Evolutionary conservation across 2,329 filamentous ascomycete species (phyloP).

Genomic region (Onygenales sp.): DNA sequence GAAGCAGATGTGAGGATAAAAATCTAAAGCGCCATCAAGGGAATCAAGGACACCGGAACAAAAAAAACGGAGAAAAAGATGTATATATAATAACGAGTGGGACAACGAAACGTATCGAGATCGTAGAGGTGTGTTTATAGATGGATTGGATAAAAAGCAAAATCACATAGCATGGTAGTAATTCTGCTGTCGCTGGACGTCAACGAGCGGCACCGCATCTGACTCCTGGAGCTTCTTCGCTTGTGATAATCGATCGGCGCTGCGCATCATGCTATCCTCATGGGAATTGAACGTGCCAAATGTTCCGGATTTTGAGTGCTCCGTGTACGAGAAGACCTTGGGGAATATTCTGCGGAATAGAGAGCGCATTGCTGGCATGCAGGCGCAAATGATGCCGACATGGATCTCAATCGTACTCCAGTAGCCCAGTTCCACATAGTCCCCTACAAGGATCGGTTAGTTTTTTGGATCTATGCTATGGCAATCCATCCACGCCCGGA

Average conservation of each 20-base stretch:
- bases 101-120: no score
- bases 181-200: neutral
- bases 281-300: neutral
- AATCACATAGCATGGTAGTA: neutral
- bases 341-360: constrained; percentile 13
- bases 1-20: no score
- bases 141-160: neutral
- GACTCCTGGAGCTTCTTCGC: neutral
- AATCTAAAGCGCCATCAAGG: no score
- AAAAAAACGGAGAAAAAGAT: no score
- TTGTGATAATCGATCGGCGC: neutral
- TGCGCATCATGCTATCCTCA: neutral
- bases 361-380: constrained; percentile 21
- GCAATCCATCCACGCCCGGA: neutral
- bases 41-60: no score
- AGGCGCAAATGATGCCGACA: constrained; percentile 28
- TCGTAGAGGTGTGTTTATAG: neutral
- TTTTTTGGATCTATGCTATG: neutral
- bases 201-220: constrained; percentile 1
- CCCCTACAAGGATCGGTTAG: neutral
- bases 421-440: constrained; percentile 8
- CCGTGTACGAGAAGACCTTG: neutral
- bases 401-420: constrained; percentile 27
- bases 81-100: no score
- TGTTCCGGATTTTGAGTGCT: constrained; percentile 1